A percentile compares a stretch with the other conserved stretches of the same genome.
phyloP scores from a whole-genome alignment of 352 stramenopile genomes.

The Hyaloperonospora brassicae region DNA sequence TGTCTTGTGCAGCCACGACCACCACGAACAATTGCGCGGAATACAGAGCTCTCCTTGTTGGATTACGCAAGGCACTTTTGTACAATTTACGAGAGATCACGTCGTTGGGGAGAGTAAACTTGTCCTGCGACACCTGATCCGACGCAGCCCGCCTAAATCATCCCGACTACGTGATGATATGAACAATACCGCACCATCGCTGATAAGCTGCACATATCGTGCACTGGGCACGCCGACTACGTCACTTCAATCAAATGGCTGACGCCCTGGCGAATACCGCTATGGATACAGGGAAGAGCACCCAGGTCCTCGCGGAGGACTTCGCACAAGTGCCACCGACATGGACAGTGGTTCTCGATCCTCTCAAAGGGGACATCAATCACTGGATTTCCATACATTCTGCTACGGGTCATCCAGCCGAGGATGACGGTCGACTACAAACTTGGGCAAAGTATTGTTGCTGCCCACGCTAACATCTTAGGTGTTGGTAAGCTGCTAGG shows the following conservation, averaged over 20 bases:
- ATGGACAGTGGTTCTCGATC: neutral
- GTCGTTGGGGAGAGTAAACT: neutral
- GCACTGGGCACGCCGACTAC: too few species aligned
- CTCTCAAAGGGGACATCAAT: neutral
- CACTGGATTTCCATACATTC: neutral
- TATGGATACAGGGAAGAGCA: neutral
- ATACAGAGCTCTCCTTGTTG: neutral
- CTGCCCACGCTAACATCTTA: too few species aligned
- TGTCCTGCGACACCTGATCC: too few species aligned
- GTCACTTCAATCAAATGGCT: too few species aligned
- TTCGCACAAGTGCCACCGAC: neutral
- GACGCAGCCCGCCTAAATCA: too few species aligned
- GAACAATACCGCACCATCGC: too few species aligned
- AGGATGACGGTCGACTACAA: too few species aligned
- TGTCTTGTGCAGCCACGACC: neutral
- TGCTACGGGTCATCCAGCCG: neutral
- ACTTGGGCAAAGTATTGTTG: too few species aligned
- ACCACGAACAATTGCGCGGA: neutral
- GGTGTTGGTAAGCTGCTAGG: too few species aligned
- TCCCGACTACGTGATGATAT: too few species aligned
- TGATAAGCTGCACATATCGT: too few species aligned
- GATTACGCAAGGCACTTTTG: neutral
- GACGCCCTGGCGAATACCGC: neutral
- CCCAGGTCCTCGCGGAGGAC: neutral
- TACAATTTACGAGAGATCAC: neutral